Percentiles rank a stretch among this genome's conserved stretches.
Conservation (phyloP, 306 rosid species). For the Prunus dulcis region DNA sequence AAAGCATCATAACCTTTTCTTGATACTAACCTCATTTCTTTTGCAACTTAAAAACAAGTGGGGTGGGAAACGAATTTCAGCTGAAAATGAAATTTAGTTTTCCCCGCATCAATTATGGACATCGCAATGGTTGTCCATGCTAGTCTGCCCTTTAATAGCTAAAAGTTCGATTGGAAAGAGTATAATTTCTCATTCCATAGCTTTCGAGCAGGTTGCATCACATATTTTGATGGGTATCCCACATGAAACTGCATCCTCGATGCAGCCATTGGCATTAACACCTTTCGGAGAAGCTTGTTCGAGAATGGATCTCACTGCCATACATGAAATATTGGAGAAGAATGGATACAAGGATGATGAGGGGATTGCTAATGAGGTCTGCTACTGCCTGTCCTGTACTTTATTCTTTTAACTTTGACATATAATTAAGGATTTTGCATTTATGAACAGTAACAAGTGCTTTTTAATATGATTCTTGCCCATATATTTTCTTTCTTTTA, state of each 20-base stretch:
- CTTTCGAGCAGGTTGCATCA: conserved; percentile 67
- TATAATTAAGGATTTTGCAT: not conserved
- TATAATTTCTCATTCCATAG: conserved; percentile 46
- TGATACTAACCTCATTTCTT: not conserved
- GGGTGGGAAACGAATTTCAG: not conserved
- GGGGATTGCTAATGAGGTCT: conserved; percentile 94
- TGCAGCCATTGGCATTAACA: conserved; percentile 64
- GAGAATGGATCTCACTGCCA: conserved; percentile 90
- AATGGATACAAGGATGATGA: conserved; percentile 95
- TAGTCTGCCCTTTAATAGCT: not conserved
- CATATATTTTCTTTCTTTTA: not conserved
- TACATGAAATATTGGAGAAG: conserved; percentile 85
- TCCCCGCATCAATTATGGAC: not conserved
- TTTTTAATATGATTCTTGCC: not conserved
- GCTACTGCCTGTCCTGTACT: not conserved
- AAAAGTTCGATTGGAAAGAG: conserved; percentile 26
- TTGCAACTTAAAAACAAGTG: not conserved
- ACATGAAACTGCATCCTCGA: conserved; percentile 53
- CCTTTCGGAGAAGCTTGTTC: conserved; percentile 89
- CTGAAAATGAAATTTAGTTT: not conserved
- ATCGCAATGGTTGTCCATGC: not conserved
- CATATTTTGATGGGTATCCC: conserved; percentile 72
- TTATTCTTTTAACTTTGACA: not conserved
- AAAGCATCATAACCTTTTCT: not conserved
- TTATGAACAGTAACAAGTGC: not conserved